phyloP scores from a whole-genome alignment of 2,329 filamentous ascomycete genomes.

The Pestalotiopsis sp. region DNA sequence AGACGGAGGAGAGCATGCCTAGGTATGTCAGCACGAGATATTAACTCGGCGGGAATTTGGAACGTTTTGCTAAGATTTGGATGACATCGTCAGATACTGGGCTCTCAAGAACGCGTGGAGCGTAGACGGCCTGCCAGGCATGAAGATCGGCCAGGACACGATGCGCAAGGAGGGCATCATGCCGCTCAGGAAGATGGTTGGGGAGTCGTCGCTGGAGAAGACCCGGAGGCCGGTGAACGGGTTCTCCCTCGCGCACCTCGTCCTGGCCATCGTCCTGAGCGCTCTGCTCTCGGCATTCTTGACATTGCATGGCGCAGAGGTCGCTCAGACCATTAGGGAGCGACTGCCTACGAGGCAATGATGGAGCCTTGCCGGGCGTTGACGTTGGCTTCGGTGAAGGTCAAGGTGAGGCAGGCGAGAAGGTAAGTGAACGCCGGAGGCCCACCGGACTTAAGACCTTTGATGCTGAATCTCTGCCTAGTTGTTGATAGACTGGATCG shows the following conservation, averaged over 20 bases:
- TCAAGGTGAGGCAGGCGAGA: neutral
- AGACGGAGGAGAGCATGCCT: slow-evolving; percentile 38
- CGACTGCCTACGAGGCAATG: neutral
- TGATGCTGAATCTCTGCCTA: no score
- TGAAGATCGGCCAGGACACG: slow-evolving; percentile 34
- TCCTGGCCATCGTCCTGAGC: slow-evolving; percentile 12
- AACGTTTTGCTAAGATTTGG: neutral
- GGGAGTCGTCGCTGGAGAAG: slow-evolving; percentile 30
- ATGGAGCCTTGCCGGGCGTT: neutral
- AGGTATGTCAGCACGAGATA: slow-evolving; percentile 21
- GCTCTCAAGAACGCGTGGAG: slow-evolving; percentile 42
- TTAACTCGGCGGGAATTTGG: neutral
- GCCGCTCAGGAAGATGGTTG: slow-evolving; percentile 43
- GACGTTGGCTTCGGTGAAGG: neutral
- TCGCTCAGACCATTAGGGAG: neutral
- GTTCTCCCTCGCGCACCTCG: slow-evolving; percentile 3
- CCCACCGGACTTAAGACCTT: neutral
- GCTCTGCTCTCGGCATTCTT: slow-evolving; percentile 4
- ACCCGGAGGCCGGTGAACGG: neutral
- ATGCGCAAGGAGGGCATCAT: slow-evolving; percentile 32
- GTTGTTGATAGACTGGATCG: no score
- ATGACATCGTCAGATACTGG: slow-evolving; percentile 35
- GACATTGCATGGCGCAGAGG: neutral
- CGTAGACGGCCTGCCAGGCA: slow-evolving; percentile 40
- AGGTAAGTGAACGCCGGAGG: neutral